Conservation (phyloP, 2,329 filamentous ascomycete genomes). For the Hansfordia pulvinata region DNA sequence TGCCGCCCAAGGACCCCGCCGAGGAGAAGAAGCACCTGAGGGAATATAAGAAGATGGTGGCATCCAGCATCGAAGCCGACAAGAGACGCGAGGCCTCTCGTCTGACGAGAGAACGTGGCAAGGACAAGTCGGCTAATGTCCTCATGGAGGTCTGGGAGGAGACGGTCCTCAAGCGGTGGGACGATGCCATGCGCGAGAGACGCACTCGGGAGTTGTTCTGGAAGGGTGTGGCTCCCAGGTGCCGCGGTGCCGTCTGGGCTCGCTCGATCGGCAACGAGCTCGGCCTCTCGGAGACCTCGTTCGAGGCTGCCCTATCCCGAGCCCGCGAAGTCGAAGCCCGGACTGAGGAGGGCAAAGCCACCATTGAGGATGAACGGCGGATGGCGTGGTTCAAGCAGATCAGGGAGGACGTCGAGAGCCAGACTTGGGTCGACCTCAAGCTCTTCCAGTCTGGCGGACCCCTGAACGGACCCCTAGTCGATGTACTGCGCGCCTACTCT, state of each 20-base stretch:
- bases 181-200: slow-evolving; percentile 52
- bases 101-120: slow-evolving; percentile 34
- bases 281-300: slow-evolving; percentile 52
- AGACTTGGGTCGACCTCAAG: slow-evolving; percentile 57
- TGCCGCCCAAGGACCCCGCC: slow-evolving; percentile 75
- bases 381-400: slow-evolving; percentile 51
- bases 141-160: slow-evolving; percentile 59
- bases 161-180: slow-evolving; percentile 65
- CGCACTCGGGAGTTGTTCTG: slow-evolving; percentile 69
- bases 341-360: slow-evolving; percentile 34
- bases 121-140: slow-evolving; percentile 39
- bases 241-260: slow-evolving; percentile 56
- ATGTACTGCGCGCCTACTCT: slow-evolving; percentile 65
- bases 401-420: slow-evolving; percentile 44
- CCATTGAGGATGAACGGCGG: slow-evolving; percentile 39
- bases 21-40: slow-evolving; percentile 84
- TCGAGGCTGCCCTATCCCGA: slow-evolving; percentile 54
- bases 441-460: slow-evolving; percentile 58
- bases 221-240: slow-evolving; percentile 60
- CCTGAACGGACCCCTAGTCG: slow-evolving; percentile 51
- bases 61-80: slow-evolving; percentile 43
- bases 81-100: slow-evolving; percentile 41
- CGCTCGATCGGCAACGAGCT: slow-evolving; percentile 63
- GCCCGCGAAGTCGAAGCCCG: slow-evolving; percentile 48
- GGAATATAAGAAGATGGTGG: slow-evolving; percentile 78